Conservation (phyloP, 345 rosid species). For the Jatropha curcas region DNA sequence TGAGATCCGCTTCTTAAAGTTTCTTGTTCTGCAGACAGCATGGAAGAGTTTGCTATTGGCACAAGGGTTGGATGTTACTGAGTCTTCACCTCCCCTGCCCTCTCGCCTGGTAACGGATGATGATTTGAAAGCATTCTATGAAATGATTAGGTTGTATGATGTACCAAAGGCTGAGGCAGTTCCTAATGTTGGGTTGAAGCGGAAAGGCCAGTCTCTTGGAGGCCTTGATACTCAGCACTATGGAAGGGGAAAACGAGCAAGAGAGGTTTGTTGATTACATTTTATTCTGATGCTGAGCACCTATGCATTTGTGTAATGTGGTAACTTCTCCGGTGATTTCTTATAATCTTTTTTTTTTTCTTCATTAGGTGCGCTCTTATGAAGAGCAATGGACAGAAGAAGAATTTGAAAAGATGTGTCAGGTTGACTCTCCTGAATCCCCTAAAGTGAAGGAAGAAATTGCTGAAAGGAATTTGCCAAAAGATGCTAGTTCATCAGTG, state of each 20-base stretch:
- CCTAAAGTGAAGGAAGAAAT: slow-evolving; percentile 57
- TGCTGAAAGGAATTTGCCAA: slow-evolving; percentile 40
- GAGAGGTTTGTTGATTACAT: slow-evolving; percentile 69
- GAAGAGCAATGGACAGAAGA: slow-evolving; percentile 95
- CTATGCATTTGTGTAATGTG: background rate
- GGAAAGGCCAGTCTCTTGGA: slow-evolving; percentile 57
- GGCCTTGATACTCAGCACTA: slow-evolving; percentile 69
- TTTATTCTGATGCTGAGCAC: slow-evolving; percentile 15
- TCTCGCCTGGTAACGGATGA: slow-evolving; percentile 86
- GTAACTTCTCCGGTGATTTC: background rate
- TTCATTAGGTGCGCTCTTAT: slow-evolving; percentile 74
- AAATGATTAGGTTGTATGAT: slow-evolving; percentile 71
- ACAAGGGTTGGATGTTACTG: slow-evolving; percentile 44
- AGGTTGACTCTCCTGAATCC: slow-evolving; percentile 73
- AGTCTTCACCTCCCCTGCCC: slow-evolving; percentile 53
- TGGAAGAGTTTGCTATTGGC: slow-evolving; percentile 62
- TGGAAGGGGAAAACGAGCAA: slow-evolving; percentile 94
- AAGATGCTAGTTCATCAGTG: slow-evolving; percentile 32
- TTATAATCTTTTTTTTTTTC: background rate
- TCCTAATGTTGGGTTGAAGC: slow-evolving; percentile 56
- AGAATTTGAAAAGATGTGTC: slow-evolving; percentile 91
- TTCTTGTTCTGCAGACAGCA: slow-evolving; percentile 49
- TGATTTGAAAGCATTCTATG: slow-evolving; percentile 66
- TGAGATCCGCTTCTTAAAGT: background rate
- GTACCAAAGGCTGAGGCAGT: slow-evolving; percentile 48